phyloP scores from a whole-genome alignment of 495 filamentous ascomycete species.

The Corynascus novoguineensis region DNA sequence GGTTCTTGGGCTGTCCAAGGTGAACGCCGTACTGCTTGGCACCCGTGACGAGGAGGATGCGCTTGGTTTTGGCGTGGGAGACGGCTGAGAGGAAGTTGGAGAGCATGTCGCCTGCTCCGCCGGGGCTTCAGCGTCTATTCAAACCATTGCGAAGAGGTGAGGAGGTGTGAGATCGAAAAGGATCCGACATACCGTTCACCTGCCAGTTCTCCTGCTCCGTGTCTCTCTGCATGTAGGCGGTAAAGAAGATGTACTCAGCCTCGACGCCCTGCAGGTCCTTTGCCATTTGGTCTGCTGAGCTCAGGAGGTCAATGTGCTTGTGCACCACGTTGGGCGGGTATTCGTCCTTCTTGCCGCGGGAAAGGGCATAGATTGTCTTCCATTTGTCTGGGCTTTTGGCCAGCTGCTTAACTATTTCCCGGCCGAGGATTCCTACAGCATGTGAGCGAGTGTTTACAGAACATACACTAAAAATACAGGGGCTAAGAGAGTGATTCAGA shows the following conservation, averaged over 20 bases:
- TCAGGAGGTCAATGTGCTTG: constrained; percentile 41
- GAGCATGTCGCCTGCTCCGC: constrained; percentile 40
- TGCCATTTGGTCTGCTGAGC: constrained; percentile 39
- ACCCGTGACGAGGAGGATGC: constrained; percentile 50
- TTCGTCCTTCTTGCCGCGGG: constrained; percentile 38
- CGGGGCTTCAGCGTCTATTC: too few species aligned
- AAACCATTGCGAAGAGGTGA: too few species aligned
- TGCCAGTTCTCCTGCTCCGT: constrained; percentile 40
- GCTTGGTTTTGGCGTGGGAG: constrained; percentile 40
- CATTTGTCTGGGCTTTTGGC: constrained; percentile 35
- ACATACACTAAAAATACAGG: neutral
- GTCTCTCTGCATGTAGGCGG: constrained; percentile 43
- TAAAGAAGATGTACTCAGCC: constrained; percentile 47
- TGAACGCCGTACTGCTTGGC: constrained; percentile 55
- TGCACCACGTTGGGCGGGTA: constrained; percentile 41
- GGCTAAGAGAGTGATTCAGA: neutral
- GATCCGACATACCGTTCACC: constrained; percentile 31
- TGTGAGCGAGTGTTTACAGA: neutral
- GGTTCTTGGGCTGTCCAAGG: constrained; percentile 47
- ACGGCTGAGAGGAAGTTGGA: constrained; percentile 47
- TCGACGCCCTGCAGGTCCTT: constrained; percentile 35
- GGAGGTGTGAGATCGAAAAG: neutral
- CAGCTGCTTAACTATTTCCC: constrained; percentile 42
- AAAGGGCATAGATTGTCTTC: constrained; percentile 40
- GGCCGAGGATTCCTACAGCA: constrained; percentile 43